Evolutionary conservation across 495 filamentous ascomycete species (phyloP).

Genomic region (Lasiosphaeria hispida): DNA sequence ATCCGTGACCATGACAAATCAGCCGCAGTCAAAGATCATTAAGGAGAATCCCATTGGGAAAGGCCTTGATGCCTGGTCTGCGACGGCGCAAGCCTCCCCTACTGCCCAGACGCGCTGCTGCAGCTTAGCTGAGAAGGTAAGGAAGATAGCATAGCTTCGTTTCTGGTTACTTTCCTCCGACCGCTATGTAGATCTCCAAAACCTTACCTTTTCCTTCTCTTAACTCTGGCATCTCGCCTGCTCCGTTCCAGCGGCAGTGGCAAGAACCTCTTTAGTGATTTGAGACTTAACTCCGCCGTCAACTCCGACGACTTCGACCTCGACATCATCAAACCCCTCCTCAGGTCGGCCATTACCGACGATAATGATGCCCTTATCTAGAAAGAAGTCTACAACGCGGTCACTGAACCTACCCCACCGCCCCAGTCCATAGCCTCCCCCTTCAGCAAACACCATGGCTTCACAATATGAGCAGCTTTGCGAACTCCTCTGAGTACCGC

Average conservation of each 20-base stretch:
- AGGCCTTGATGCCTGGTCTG: too few relatives aligned
- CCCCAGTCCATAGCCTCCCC: conserved; percentile 33
- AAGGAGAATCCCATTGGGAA: too few relatives aligned
- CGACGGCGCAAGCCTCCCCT: too few relatives aligned
- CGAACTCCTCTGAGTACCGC: conserved; percentile 42
- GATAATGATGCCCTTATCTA: conserved; percentile 34
- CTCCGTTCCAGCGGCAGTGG: conserved; percentile 18
- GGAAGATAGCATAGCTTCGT: too few relatives aligned
- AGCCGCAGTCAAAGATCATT: too few relatives aligned
- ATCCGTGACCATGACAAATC: too few relatives aligned
- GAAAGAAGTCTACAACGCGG: conserved; percentile 30
- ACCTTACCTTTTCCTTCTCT: conserved; percentile 19
- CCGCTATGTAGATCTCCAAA: too few relatives aligned
- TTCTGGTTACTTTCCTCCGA: too few relatives aligned
- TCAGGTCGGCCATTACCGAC: too few relatives aligned
- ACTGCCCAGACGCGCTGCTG: too few relatives aligned
- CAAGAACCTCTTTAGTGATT: conserved; percentile 19
- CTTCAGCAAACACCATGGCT: conserved; percentile 41
- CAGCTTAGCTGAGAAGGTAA: too few relatives aligned
- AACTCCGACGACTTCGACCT: conserved; percentile 35
- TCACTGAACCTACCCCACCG: conserved; percentile 37
- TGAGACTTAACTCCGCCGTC: conserved; percentile 26
- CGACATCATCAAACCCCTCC: too few relatives aligned
- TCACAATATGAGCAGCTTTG: conserved; percentile 43
- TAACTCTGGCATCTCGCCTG: conserved; percentile 24